Percentiles rank a stretch among this genome's conserved stretches.
Evolutionary conservation across 768 basidiomycete species (phyloP).

Genomic region (Dacryopinax spathularia): DNA sequence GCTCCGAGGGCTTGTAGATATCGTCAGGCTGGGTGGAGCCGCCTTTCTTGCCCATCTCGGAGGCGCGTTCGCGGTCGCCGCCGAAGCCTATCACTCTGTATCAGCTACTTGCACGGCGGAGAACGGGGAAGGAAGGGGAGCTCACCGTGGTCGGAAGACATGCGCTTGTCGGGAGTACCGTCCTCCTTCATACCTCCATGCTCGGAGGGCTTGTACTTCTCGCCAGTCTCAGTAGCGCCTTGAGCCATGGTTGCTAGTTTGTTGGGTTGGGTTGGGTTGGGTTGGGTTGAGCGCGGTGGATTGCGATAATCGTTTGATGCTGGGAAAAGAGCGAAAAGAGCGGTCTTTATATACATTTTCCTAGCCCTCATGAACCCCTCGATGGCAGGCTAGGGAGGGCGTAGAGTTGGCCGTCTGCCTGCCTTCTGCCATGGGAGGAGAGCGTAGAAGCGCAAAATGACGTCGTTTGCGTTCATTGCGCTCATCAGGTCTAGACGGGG

Average conservation of each 20-base stretch:
- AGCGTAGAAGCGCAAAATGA: background rate
- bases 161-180: slow-evolving; percentile 27
- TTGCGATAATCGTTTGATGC: background rate
- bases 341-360: background rate
- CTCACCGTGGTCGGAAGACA: slow-evolving; percentile 26
- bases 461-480: background rate
- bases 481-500: background rate
- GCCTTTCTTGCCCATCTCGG: slow-evolving; percentile 11
- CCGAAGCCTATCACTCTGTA: slow-evolving; percentile 8
- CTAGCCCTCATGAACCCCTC: too few species aligned
- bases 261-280: slow-evolving; percentile 12
- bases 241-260: slow-evolving; percentile 15
- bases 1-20: slow-evolving; percentile 24
- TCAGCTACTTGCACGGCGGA: background rate
- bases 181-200: slow-evolving; percentile 26
- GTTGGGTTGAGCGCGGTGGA: background rate
- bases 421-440: too few species aligned
- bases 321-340: background rate
- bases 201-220: slow-evolving; percentile 26
- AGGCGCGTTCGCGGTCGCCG: slow-evolving; percentile 11
- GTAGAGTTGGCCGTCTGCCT: too few species aligned
- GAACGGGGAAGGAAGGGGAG: background rate
- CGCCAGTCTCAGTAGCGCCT: slow-evolving; percentile 10
- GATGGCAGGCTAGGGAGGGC: too few species aligned
- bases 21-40: slow-evolving; percentile 14